phyloP scores from a whole-genome alignment of 331 rosid species.

The Pyracantha coccinea region DNA sequence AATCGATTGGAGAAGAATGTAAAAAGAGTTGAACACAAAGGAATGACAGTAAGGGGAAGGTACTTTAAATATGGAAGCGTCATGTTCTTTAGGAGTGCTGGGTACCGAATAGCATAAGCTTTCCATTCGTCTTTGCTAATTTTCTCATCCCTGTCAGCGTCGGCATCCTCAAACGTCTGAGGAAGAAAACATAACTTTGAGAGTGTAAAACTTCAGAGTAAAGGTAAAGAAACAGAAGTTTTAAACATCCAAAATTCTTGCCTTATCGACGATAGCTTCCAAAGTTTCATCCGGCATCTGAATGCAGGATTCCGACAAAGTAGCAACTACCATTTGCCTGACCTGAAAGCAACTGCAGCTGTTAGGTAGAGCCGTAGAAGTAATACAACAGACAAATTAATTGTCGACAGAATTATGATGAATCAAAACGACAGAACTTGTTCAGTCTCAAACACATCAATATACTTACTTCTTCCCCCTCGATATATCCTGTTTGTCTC shows the following conservation, averaged over 20 bases:
- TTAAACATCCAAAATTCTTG: background rate
- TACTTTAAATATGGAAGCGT: conserved; percentile 57
- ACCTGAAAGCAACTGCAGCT: conserved; percentile 30
- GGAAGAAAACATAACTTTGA: background rate
- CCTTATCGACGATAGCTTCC: conserved; percentile 47
- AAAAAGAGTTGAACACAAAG: background rate
- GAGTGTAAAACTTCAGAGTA: background rate
- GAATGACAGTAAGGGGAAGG: background rate
- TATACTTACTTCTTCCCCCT: conserved; percentile 61
- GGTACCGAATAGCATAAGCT: conserved; percentile 37
- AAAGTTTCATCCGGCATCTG: conserved; percentile 40
- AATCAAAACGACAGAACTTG: background rate
- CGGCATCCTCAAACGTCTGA: conserved; percentile 59
- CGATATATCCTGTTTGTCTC: conserved; percentile 63
- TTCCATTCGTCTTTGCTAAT: conserved; percentile 63
- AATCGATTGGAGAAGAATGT: background rate
- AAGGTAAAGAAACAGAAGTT: background rate
- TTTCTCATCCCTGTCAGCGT: conserved; percentile 48
- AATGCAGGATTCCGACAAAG: conserved; percentile 38
- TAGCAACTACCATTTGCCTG: conserved; percentile 61
- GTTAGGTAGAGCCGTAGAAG: no score
- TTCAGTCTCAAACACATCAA: background rate
- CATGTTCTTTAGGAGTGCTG: conserved; percentile 51
- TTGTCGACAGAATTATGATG: background rate
- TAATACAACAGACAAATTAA: background rate